Evolutionary conservation across 345 rosid genomes (phyloP), one percentile per base, ranked within the genome.

Genomic region (Populus euphratica): DNA sequence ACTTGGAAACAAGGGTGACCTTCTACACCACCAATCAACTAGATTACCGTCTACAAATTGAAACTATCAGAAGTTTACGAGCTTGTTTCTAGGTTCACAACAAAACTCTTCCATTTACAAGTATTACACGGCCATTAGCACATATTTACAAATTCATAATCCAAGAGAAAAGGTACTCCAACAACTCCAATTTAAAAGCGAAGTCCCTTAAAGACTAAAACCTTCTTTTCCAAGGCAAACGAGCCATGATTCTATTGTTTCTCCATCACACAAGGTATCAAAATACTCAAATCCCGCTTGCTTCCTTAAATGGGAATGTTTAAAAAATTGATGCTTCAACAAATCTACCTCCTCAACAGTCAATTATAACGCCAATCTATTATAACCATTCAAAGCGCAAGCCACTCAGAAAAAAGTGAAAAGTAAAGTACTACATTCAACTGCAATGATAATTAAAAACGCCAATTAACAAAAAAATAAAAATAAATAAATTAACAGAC

Each of bases 131-230:
- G 8, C 31, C n/a, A 33, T 20, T 16, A 33, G 49, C 25, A 76
- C 10, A 38, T 8, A 63, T 12, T 41, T 18, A 16, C 6, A 39
- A 41, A 21, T 17, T 25, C 31, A n/a, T 52, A 21, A 39, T 68
- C 20, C 43, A 76, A 56, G 14, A 13, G 31, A 18, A 54, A 68
- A 68, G 56, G 20, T 64, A 54, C 38, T 44, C 9, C 36, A 14
- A 54, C 74, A 39, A 69, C 54, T 77, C 70, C 67, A 76, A 25
- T 54, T 54, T 33, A 67, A 44, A 16, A 69, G 63, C 14, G 3
- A 69, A 31, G 17, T 52, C 29, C 23, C 16, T 7, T 2, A 6
- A 18, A 25, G 20, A 25, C 2, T 2, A 29, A 38, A 35, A 52
- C 12, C 35, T 10, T 5, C 4, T 25, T 49, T 10, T 35, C 36